These are phyloP conservation scores for Lentinula novae-zelandiae DNA, from an alignment of 1,284 basidiomycete genomes.

Conservation along the genomic window DNA sequence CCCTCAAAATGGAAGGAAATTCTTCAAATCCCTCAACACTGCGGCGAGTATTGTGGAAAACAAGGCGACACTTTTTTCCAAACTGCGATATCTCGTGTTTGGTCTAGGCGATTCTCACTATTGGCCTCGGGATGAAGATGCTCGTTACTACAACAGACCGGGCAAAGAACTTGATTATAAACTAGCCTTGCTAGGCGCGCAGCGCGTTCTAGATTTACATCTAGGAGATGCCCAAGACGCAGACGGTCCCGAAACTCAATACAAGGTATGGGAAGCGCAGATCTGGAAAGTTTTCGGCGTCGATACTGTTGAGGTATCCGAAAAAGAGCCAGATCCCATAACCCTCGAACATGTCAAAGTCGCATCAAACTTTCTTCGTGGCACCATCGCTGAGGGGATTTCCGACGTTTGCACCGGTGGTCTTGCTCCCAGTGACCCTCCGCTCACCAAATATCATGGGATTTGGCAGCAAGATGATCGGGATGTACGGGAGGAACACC, in stretches of 20 bases:
- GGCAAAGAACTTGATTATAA: conserved; percentile 86
- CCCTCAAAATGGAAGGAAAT: conserved; percentile 91
- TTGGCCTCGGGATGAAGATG: conserved; percentile 97
- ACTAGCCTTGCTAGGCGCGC: conserved; percentile 72
- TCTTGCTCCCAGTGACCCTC: conserved; percentile 85
- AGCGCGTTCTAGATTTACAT: conserved; percentile 71
- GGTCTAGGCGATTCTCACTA: conserved; percentile 98
- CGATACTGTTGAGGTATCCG: conserved; percentile 83
- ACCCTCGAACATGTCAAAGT: conserved; percentile 99
- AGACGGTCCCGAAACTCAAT: conserved; percentile 94
- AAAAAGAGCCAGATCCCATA: conserved; percentile 95
- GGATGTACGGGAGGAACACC: conserved; percentile 95
- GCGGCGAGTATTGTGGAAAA: conserved; percentile 39
- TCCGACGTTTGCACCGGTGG: conserved; percentile 85
- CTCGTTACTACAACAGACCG: conserved; percentile 97
- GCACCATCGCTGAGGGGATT: conserved; percentile 92
- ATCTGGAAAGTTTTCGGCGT: conserved; percentile 96
- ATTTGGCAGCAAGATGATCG: conserved; percentile 97
- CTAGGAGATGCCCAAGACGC: conserved; percentile 97
- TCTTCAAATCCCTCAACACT: conserved; percentile 84
- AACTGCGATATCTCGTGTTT: conserved; percentile 82
- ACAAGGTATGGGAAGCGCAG: conserved; percentile 90
- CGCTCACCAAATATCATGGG: conserved; percentile 98
- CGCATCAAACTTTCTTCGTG: conserved; percentile 90
- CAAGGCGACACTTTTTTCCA: conserved; percentile 53